phyloP scores from a whole-genome alignment of 2,329 filamentous ascomycete genomes.

The Phyllosticta citribraziliensis region DNA sequence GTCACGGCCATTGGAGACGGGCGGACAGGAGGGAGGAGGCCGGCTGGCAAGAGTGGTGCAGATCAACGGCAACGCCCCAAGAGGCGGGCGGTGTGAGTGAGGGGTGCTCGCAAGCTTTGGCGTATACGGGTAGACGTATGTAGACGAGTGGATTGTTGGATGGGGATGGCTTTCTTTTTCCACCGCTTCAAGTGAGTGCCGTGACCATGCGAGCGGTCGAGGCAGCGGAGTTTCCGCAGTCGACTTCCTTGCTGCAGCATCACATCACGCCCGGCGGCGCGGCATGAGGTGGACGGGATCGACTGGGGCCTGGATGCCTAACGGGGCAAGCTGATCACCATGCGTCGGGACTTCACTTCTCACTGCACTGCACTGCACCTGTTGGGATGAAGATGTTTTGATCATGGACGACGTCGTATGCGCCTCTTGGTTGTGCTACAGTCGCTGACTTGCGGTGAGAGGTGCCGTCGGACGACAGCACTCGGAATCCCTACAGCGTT shows the following conservation, averaged over 20 bases:
- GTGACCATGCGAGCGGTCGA: no score
- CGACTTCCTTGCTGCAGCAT: not conserved
- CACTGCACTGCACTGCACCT: not conserved
- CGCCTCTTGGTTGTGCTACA: not conserved
- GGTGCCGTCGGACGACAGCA: not conserved
- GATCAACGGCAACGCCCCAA: not conserved
- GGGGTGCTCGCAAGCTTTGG: not conserved
- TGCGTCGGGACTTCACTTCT: not conserved
- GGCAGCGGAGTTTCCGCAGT: not conserved
- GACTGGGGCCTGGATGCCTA: slow-evolving; percentile 6
- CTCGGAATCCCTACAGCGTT: not conserved
- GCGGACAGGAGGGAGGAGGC: not conserved
- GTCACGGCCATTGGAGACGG: not conserved
- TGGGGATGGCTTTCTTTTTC: not conserved
- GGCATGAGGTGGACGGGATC: not conserved
- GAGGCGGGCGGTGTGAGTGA: no score
- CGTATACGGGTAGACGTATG: not conserved
- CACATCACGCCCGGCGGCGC: not conserved
- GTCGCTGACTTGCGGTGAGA: not conserved
- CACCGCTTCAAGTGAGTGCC: not conserved
- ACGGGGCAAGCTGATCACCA: slow-evolving; percentile 9
- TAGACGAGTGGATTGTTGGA: not conserved
- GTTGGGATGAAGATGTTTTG: not conserved
- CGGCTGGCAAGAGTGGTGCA: not conserved
- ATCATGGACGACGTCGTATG: no score